These are phyloP conservation scores for Phyllosticta citriasiana DNA, from an alignment of 2,329 filamentous ascomycete species.

Conservation along the genomic window DNA sequence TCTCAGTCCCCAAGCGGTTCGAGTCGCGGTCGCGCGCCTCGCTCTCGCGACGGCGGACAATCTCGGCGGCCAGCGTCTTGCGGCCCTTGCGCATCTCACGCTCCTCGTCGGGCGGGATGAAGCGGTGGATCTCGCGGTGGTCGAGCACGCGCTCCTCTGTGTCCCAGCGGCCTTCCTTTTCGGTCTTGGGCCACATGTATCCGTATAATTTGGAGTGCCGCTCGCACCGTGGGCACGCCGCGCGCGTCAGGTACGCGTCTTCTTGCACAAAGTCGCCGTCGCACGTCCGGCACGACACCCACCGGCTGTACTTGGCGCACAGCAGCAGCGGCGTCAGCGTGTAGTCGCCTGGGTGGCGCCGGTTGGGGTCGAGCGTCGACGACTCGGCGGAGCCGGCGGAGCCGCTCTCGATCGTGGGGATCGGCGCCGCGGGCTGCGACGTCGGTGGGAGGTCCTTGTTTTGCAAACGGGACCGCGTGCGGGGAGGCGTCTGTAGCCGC, in stretches of 20 bases:
- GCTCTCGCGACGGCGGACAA: constrained; percentile 2
- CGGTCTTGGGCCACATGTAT: constrained; percentile 91
- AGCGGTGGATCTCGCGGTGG: constrained; percentile 79
- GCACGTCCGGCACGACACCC: constrained; percentile 86
- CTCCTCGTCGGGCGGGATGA: constrained; percentile 59
- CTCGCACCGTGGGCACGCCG: constrained; percentile 85
- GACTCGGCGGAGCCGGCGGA: constrained; percentile 11
- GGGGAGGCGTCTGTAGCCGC: constrained; percentile 17
- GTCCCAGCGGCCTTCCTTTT: constrained; percentile 65
- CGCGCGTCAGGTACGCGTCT: constrained; percentile 76
- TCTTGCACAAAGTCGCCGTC: constrained; percentile 73
- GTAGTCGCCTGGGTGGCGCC: constrained; percentile 47
- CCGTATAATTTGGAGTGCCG: constrained; percentile 93
- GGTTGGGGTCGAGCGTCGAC: constrained; percentile 16
- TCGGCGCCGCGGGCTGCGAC: constrained; percentile 19
- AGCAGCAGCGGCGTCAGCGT: constrained; percentile 69
- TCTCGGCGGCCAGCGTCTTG: constrained; percentile 5
- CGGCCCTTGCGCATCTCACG: constrained; percentile 23
- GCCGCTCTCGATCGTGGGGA: constrained; percentile 15
- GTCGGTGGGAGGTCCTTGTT: constrained; percentile 5
- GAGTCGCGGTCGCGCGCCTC: not conserved
- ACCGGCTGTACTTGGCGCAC: constrained; percentile 64
- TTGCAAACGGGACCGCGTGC: constrained; percentile 27
- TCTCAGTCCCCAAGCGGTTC: not conserved
- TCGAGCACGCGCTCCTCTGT: constrained; percentile 62